Evolutionary conservation across 176 grass and related monocot genomes (phyloP).

Genomic region (Puya raimondii): DNA sequence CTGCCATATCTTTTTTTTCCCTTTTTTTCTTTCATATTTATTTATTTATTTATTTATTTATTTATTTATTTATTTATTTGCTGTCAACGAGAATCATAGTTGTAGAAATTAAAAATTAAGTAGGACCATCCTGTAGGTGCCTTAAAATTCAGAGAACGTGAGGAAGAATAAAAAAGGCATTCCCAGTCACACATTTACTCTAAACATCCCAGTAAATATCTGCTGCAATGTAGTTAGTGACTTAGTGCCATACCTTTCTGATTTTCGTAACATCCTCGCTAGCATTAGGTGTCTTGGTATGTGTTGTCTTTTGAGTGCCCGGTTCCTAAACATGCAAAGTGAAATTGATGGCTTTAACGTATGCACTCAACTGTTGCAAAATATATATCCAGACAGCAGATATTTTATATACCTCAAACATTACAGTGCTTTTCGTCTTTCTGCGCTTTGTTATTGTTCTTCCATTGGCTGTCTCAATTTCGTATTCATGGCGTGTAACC

Average conservation of each 20-base stretch:
- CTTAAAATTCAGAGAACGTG: no score
- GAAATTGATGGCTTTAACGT: constrained; percentile 3
- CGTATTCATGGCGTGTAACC: constrained; percentile 85
- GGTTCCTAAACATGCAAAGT: constrained; percentile 35
- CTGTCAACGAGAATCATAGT: no score
- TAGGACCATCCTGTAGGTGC: no score
- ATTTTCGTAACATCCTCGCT: constrained; percentile 40
- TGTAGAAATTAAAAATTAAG: no score
- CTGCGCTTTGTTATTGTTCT: constrained; percentile 75
- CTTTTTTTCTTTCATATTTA: no score
- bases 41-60: no score
- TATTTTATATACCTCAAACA: constrained; percentile 60
- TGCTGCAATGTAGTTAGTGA: background rate
- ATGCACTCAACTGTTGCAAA: background rate
- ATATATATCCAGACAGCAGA: background rate
- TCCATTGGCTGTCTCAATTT: constrained; percentile 76
- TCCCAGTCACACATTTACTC: no score
- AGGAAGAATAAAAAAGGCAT: no score
- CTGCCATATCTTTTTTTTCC: no score
- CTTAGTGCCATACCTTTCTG: constrained; percentile 42
- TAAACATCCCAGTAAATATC: background rate
- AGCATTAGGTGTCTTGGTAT: constrained; percentile 30
- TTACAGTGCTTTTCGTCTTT: constrained; percentile 81
- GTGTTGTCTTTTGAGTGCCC: constrained; percentile 46
- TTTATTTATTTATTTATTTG: no score